Percentiles rank a stretch among this genome's conserved stretches.
Evolutionary conservation across 305 asterid genomes (phyloP).

Genomic region (Rubia balearica): DNA sequence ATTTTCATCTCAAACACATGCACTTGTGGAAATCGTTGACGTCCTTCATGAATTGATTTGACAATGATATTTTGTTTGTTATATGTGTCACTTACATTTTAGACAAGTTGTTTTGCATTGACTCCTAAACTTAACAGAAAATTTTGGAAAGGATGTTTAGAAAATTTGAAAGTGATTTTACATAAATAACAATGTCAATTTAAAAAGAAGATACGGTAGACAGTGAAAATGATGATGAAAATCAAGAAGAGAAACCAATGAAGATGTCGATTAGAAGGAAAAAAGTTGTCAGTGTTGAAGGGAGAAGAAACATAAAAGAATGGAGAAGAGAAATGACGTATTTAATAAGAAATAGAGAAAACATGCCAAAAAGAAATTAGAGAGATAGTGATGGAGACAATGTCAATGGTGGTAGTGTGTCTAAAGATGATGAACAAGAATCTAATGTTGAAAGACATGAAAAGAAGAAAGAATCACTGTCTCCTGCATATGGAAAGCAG

Average conservation of each 20-base stretch:
- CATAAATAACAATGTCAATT: no score
- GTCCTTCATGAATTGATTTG: no score
- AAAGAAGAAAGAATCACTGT: slow-evolving; percentile 51
- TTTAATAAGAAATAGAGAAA: slow-evolving; percentile 47
- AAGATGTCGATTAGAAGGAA: slow-evolving; percentile 38
- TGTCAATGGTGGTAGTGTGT: slow-evolving; percentile 37
- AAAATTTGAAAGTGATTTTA: no score
- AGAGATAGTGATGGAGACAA: slow-evolving; percentile 33
- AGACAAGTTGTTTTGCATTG: no score
- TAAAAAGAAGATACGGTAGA: slow-evolving; percentile 6
- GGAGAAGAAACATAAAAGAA: slow-evolving; percentile 55
- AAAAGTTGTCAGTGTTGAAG: slow-evolving; percentile 35
- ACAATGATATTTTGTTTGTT: no score
- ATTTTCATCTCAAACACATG: no score
- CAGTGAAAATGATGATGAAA: slow-evolving; percentile 36
- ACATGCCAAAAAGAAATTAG: slow-evolving; percentile 35
- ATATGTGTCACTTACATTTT: no score
- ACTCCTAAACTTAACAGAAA: no score
- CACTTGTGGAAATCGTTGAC: no score
- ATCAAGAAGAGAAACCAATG: slow-evolving; percentile 32
- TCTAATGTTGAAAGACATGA: slow-evolving; percentile 39
- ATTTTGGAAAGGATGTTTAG: no score
- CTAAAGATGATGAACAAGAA: slow-evolving; percentile 55
- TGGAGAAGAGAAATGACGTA: slow-evolving; percentile 33
- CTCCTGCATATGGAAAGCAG: slow-evolving; percentile 57